Evolutionary conservation across 805 yeast species (phyloP).

Genomic region (Candida pseudofarinosa): DNA sequence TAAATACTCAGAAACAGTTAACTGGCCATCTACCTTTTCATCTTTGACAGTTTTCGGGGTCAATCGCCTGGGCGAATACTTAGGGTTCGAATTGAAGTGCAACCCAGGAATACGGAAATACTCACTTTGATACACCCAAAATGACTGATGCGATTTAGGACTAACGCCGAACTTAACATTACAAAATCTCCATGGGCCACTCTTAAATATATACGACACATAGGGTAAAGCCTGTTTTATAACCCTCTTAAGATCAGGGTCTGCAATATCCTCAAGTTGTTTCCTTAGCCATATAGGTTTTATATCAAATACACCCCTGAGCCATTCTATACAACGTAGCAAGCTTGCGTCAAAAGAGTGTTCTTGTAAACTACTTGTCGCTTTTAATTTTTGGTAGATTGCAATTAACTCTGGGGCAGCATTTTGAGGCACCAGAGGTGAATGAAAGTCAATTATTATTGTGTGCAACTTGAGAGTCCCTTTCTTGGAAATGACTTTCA

Average conservation of each 20-base stretch:
- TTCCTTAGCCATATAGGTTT: conserved; percentile 87
- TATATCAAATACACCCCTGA: conserved; percentile 50
- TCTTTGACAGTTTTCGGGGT: conserved; percentile 23
- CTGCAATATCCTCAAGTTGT: conserved; percentile 57
- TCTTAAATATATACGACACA: conserved; percentile 73
- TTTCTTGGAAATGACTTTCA: conserved; percentile 43
- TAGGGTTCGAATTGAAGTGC: conserved; percentile 9
- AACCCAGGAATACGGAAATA: conserved; percentile 58
- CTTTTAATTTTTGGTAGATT: conserved; percentile 26
- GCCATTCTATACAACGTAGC: conserved; percentile 40
- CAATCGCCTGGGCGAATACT: conserved; percentile 11
- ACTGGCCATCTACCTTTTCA: conserved; percentile 9
- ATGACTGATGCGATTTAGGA: conserved; percentile 55
- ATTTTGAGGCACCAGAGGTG: conserved; percentile 41
- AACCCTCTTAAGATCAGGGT: conserved; percentile 39
- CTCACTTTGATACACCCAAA: conserved; percentile 76
- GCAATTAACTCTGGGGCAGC: conserved; percentile 47
- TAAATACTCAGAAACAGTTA: conserved; percentile 34
- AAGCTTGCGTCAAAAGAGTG: conserved; percentile 28
- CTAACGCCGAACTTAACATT: conserved; percentile 76
- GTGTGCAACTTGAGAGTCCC: conserved; percentile 50
- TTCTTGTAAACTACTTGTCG: conserved; percentile 26
- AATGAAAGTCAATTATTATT: conserved; percentile 46
- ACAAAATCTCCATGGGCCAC: conserved; percentile 94
- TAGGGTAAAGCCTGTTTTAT: conserved; percentile 79